Percentiles rank a stretch among this genome's conserved stretches.
Evolutionary conservation across 176 grass and related monocot species (phyloP).

Genomic region (Cocos nucifera): DNA sequence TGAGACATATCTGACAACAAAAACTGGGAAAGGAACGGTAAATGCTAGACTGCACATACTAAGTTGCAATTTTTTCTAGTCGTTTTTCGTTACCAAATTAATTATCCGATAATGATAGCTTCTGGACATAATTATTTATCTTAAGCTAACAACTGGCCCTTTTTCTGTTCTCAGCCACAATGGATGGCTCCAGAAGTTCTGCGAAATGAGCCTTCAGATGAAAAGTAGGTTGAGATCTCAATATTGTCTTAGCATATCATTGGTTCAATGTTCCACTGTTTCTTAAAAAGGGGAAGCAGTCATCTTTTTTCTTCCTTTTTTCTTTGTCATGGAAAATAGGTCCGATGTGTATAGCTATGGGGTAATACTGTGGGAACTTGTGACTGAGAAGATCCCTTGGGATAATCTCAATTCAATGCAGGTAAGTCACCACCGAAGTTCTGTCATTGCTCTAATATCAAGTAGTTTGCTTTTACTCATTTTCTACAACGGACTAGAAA

Average conservation of each 20-base stretch:
- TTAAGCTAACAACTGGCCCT: too few species aligned
- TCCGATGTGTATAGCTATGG: constrained; percentile 98
- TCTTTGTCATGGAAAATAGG: constrained; percentile 37
- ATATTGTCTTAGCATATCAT: constrained; percentile 5
- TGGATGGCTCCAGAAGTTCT: constrained; percentile 20
- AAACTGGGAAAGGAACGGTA: constrained; percentile 16
- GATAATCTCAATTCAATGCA: constrained; percentile 97
- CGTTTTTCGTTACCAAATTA: too few species aligned
- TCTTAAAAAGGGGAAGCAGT: not conserved
- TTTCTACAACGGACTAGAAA: too few species aligned
- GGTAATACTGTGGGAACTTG: constrained; percentile 95
- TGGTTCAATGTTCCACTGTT: not conserved
- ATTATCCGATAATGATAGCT: too few species aligned
- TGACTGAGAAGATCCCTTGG: constrained; percentile 97
- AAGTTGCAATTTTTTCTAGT: not conserved
- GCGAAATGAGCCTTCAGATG: constrained; percentile 14
- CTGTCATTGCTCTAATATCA: too few species aligned
- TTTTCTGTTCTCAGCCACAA: constrained; percentile 8
- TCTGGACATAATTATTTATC: too few species aligned
- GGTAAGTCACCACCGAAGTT: constrained; percentile 29
- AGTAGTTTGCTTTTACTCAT: too few species aligned
- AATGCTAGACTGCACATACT: not conserved
- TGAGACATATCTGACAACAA: constrained; percentile 13
- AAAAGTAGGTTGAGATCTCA: not conserved
- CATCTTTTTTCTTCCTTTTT: too few species aligned